phyloP scores from a whole-genome alignment of 169 alveolate species.

The Neospora caninum region DNA sequence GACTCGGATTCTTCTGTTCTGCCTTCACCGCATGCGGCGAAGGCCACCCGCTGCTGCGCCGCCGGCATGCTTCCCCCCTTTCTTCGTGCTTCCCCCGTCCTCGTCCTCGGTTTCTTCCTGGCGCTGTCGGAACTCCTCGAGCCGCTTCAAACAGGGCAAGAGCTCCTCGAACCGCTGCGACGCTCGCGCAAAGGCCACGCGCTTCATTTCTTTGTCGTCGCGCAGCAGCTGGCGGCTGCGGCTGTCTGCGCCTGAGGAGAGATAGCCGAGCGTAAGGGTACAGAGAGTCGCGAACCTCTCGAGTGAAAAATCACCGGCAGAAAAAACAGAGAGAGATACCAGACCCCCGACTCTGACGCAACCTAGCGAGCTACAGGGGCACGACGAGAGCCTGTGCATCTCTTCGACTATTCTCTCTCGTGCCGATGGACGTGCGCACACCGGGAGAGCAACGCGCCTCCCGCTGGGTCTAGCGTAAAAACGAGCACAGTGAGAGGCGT shows the following conservation, averaged over 20 bases:
- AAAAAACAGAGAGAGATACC: too few species aligned
- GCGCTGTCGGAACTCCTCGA: background rate
- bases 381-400: too few species aligned
- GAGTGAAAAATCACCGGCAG: background rate
- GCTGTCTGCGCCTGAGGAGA: background rate
- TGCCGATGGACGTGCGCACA: too few species aligned
- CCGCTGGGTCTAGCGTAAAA: too few species aligned
- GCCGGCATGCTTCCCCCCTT: background rate
- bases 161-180: background rate
- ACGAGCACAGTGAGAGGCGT: too few species aligned
- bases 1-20: too few species aligned
- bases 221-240: background rate
- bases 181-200: background rate
- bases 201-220: constrained; percentile 24
- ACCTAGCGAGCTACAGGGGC: too few species aligned
- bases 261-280: background rate
- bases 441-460: too few species aligned
- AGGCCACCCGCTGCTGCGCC: background rate
- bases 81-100: background rate
- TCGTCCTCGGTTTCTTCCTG: constrained; percentile 2
- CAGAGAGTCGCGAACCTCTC: background rate
- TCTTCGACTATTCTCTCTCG: too few species aligned
- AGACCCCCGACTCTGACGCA: too few species aligned
- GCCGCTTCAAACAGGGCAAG: constrained; percentile 12
- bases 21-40: background rate